These are phyloP conservation scores for Scheffersomyces amazonensis DNA, from an alignment of 805 yeast species.

Conservation along the genomic window DNA sequence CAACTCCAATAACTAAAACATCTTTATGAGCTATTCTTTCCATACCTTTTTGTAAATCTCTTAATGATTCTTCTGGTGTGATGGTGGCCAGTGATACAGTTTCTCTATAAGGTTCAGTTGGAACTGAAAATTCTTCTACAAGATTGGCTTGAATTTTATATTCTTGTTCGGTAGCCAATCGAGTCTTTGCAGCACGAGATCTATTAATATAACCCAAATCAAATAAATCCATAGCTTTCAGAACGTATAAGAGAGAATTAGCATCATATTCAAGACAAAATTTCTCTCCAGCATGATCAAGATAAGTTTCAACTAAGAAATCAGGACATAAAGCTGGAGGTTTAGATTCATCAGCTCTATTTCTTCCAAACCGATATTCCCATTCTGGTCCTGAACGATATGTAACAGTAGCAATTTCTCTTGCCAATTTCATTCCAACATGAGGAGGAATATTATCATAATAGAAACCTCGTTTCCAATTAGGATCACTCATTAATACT, in stretches of 20 bases:
- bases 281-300: constrained; percentile 94
- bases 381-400: constrained; percentile 96
- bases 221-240: constrained; percentile 93
- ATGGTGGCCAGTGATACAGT: constrained; percentile 45
- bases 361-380: constrained; percentile 90
- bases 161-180: constrained; percentile 34
- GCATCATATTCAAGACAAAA: constrained; percentile 90
- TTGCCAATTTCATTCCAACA: constrained; percentile 89
- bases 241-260: constrained; percentile 79
- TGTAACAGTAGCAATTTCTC: constrained; percentile 92
- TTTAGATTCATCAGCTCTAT: constrained; percentile 72
- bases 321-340: constrained; percentile 93
- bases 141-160: constrained; percentile 15
- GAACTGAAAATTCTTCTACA: constrained; percentile 24
- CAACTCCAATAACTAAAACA: constrained; percentile 84
- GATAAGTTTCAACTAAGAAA: constrained; percentile 84
- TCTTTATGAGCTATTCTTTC: constrained; percentile 58
- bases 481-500: constrained; percentile 90
- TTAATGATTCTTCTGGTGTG: constrained; percentile 52
- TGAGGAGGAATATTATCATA: constrained; percentile 85
- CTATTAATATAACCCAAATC: constrained; percentile 62
- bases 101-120: constrained; percentile 52
- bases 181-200: constrained; percentile 37
- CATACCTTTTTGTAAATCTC: constrained; percentile 69
- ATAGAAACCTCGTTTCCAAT: constrained; percentile 90